Base-by-base conservation (phyloP, 2,329 filamentous ascomycete species). In the Clarireedia hainanense region DNA sequence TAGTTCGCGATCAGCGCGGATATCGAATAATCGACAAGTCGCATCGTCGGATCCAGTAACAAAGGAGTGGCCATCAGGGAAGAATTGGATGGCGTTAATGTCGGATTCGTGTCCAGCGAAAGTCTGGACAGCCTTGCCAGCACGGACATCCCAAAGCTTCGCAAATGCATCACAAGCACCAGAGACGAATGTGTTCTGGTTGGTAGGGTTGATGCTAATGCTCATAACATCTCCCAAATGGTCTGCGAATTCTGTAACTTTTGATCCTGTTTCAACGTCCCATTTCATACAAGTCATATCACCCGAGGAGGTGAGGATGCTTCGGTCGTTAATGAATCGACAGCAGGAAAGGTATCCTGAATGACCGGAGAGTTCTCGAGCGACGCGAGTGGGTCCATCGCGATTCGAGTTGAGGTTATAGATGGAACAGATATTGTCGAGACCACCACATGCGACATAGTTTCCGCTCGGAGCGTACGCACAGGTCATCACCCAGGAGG, bases 231-330 rank as follows among this genome's bases (percentile, higher is more conserved):
- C 94, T 70, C 94, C 94, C 10, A 99, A 80, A 72, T 99, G 94
- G 74, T 99, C 94, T 69, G 94, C 94, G 65, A 97, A 99, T 72
- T 99, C 94, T 69, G 91, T 95, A 43, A 96, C 88, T 77, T 96
- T 96, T 63, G 91, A 90, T 56, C 94, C 94, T 0, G 92, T 95
- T 75, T 99, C 94, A 62, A 99, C 92, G 76, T 99, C 94, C 94
- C 94, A 99, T 70, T 97, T 89, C 86, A 97, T 96, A 73, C 94
- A 99, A 52, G 94, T 99, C 94, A 99, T 99, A 71, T 99, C 94
- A 61, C 94, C 94, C 2, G 94, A 99, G 0, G 94, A 97, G 58
- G 94, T 99, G 62, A 99, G 84, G 68, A 99, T 97, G 70, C 90
- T 91, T 69, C 94, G 86, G 76, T 99, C 94, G 72, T 96, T 97